Conservation (phyloP, 2,329 filamentous ascomycete genomes). For the Arachnopeziza araneosa region DNA sequence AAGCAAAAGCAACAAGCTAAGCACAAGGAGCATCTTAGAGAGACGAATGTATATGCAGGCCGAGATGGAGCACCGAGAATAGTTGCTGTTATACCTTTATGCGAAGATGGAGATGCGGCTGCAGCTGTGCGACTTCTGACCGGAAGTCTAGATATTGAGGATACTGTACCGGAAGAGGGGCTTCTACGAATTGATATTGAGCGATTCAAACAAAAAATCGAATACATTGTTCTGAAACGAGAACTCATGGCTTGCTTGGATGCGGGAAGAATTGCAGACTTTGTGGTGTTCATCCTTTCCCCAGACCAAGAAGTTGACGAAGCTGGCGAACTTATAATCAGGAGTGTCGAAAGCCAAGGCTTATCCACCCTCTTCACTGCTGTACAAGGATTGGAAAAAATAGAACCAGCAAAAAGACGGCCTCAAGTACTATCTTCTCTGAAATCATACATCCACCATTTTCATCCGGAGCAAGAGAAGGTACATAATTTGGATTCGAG, state of each 20-base stretch:
- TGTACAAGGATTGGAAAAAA: conserved; percentile 70
- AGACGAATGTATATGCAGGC: conserved; percentile 77
- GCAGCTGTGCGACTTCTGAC: conserved; percentile 68
- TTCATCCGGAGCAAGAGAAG: conserved; percentile 88
- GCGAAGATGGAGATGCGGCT: conserved; percentile 62
- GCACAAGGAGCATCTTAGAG: conserved; percentile 73
- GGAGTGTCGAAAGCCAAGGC: conserved; percentile 87
- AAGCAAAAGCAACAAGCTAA: conserved; percentile 84
- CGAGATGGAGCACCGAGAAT: conserved; percentile 81
- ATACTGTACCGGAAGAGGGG: conserved; percentile 53
- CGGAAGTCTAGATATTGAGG: conserved; percentile 71
- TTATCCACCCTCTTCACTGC: conserved; percentile 87
- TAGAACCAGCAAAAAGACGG: conserved; percentile 75
- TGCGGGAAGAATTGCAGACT: conserved; percentile 83
- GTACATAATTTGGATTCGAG: conserved; percentile 81
- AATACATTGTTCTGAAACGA: conserved; percentile 71
- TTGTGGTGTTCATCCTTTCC: conserved; percentile 80
- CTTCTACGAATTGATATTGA: conserved; percentile 67
- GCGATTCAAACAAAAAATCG: conserved; percentile 89
- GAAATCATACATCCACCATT: conserved; percentile 89
- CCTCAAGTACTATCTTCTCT: conserved; percentile 73
- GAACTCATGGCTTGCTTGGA: conserved; percentile 77
- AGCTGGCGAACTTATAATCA: conserved; percentile 76
- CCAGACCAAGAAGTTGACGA: conserved; percentile 78
- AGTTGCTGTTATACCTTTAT: conserved; percentile 82